Base-by-base conservation (phyloP, 371 early-diverging fungal genomes). In the Batrachochytrium dendrobatidis region DNA sequence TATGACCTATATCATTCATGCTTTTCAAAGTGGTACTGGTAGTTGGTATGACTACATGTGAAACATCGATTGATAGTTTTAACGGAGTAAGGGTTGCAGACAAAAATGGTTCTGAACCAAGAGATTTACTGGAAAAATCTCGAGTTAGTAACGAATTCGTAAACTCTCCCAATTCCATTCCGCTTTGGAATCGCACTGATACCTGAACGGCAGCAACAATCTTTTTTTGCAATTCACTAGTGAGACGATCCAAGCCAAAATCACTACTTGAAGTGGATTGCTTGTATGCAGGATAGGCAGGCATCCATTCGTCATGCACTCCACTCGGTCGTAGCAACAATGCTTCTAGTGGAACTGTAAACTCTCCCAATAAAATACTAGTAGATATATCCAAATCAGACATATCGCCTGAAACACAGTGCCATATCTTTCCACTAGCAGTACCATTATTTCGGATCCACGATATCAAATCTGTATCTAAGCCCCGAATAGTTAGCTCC, bases 351-450 rank as follows among this genome's bases (percentile, higher is more conserved):
- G 72, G 69, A 17, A 72, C 60, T 8, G n/a, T n/a, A 46, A 72
- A 72, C 2, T 55, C 58, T 4, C 72, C 72, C 3, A 69, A 56
- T 7, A 66, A 44, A 3, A 66, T 48, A 46, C n/a, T 72, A 68
- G 4, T 25, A 29, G 18, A 7, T 48, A 53, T 22, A 12, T 17
- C 45, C 46, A 17, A 44, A 25, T 30, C 22, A 33, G 44, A 52
- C 32, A 28, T 3, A 10, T 58, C 34, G 4, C 20, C 18, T 29
- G 57, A 54, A n/a, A 62, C 53, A 2, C 34, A 5, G 35, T 65
- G 63, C 72, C 72, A 69, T 22, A 72, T 51, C 49, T 66, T 63
- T 5, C 69, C 72, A 15, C 58, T 30, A 2, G 61, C 58, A 17
- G 53, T 33, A 6, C 66, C 68, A 26, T 63, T 69, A 12, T 59